phyloP scores from a whole-genome alignment of 2,329 filamentous ascomycete genomes.

The Didymella lethalis region DNA sequence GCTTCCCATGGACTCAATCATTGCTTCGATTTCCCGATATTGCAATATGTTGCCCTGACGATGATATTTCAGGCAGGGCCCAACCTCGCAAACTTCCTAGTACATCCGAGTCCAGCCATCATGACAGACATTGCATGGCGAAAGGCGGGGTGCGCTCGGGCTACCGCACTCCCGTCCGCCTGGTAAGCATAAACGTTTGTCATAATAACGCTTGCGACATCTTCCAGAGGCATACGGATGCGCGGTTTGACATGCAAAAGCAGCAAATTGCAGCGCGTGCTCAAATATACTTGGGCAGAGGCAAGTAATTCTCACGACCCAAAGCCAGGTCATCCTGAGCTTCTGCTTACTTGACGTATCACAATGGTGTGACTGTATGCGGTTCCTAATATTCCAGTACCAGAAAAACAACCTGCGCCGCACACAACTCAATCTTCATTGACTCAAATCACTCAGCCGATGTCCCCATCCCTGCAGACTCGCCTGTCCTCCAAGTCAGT shows the following conservation, averaged over 20 bases:
- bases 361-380: slow-evolving; percentile 7
- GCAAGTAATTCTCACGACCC: slow-evolving; percentile 9
- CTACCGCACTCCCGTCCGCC: slow-evolving; percentile 16
- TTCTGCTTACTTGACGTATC: not conserved
- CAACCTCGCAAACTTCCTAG: not conserved
- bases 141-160: slow-evolving; percentile 21
- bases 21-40: slow-evolving; percentile 4
- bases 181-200: slow-evolving; percentile 15
- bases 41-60: slow-evolving; percentile 3
- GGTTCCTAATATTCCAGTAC: slow-evolving; percentile 7
- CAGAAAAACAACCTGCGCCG: not conserved
- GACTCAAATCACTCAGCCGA: not conserved
- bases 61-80: not conserved
- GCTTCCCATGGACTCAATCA: not conserved
- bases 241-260: not conserved
- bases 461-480: slow-evolving; percentile 1
- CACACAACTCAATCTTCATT: not conserved
- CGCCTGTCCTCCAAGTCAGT: slow-evolving; percentile 1
- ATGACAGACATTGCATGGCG: not conserved
- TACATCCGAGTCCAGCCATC: not conserved
- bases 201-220: slow-evolving; percentile 8
- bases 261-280: not conserved
- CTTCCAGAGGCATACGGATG: not conserved
- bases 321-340: slow-evolving; percentile 7
- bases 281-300: not conserved